Evolutionary conservation across 1,139 yeast species (phyloP).

Genomic region (Taphrina populina): DNA sequence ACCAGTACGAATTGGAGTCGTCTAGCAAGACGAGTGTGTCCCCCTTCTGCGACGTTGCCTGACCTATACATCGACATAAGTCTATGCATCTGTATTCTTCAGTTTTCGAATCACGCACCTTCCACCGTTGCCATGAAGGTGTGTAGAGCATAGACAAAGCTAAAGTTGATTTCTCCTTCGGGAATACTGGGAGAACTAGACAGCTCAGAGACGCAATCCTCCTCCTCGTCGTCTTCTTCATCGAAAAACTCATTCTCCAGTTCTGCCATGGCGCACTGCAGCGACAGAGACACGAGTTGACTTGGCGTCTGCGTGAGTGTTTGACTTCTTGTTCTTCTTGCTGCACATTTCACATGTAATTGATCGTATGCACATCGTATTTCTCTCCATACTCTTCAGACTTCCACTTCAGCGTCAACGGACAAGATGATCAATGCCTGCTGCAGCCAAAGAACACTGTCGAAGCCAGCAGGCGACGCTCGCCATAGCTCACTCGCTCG

Average conservation of each 20-base stretch:
- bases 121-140: slow-evolving; percentile 92
- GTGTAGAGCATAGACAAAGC: slow-evolving; percentile 77
- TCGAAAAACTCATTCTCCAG: too few species aligned
- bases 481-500: slow-evolving; percentile 8
- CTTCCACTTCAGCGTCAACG: too few species aligned
- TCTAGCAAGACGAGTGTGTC: slow-evolving; percentile 79
- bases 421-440: too few species aligned
- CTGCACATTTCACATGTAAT: too few species aligned
- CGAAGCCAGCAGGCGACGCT: background rate
- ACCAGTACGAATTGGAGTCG: slow-evolving; percentile 94
- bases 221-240: slow-evolving; percentile 25
- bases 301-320: too few species aligned
- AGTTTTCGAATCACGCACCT: slow-evolving; percentile 43
- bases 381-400: too few species aligned
- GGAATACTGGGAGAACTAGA: slow-evolving; percentile 56
- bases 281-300: too few species aligned
- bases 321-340: too few species aligned
- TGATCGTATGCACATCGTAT: too few species aligned
- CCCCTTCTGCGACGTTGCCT: slow-evolving; percentile 74
- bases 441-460: too few species aligned
- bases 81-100: background rate
- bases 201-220: slow-evolving; percentile 35
- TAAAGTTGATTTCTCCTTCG: slow-evolving; percentile 72
- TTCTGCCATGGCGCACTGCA: background rate
- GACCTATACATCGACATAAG: slow-evolving; percentile 49